Base-by-base conservation (phyloP, 768 basidiomycete genomes). In the Suillus bovinus region DNA sequence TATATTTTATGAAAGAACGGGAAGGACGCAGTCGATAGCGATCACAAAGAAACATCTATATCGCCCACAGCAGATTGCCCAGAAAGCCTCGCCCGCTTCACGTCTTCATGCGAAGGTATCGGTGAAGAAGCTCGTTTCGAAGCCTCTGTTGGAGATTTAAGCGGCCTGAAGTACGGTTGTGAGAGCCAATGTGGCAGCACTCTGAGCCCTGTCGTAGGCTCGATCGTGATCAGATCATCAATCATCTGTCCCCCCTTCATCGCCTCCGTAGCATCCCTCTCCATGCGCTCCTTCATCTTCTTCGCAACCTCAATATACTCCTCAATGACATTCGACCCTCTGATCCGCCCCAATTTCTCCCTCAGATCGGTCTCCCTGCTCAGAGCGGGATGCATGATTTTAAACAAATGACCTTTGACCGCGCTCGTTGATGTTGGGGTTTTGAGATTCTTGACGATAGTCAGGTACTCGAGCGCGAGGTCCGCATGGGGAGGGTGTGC, bases 371-470 rank as follows among this genome's bases (percentile, higher is more conserved):
- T 79, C 67, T 93, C 86, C 56, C 78, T 72, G 24, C 69, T 76
- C 36, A 98, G 78, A 0, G 87, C 90, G 0, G 93, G 93, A 0
- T 89, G 87, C 77, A 97, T 83, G 38, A 99, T 74, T 75, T 97
- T 93, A 84, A 97, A 99, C 38, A 99, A 72, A 70, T 99, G 96
- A 0, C 93, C 89, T 70, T 96, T 96, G 67, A 98, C 84, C 0
- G 91, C 93, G 66, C 90, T 88, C 17, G 82, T 70, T 4, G 82
- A 70, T 17, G 95, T 95, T 8, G 80, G 79, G 14, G 94, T 95
- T 72, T 86, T 84, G 17, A 76, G 61, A 22, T 63, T 55, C 33
- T 79, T 76, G 9, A 95, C 94, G 64, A 97, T 92, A 50, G 82
- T 81, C 61, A 99, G 82, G 74, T 99, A 99, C 68, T 96, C 91